phyloP scores from a whole-genome alignment of 345 rosid species.

The Hibiscus tridactylites region DNA sequence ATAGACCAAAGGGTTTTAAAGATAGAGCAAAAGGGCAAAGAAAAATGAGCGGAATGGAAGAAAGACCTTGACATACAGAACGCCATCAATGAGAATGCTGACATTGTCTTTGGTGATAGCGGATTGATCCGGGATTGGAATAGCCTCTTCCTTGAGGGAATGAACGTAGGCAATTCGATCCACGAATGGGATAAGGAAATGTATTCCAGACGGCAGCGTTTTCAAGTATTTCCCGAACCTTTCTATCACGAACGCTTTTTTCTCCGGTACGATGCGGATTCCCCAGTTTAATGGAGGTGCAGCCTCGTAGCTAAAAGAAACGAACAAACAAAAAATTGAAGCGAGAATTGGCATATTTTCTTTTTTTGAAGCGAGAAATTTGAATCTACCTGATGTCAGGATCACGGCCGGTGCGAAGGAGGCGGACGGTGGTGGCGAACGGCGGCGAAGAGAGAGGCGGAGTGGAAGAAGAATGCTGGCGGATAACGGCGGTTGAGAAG shows the following conservation, averaged over 20 bases:
- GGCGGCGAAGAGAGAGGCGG: slow-evolving; percentile 16
- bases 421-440: slow-evolving; percentile 31
- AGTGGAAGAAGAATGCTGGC: neutral
- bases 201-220: slow-evolving; percentile 76
- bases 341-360: neutral
- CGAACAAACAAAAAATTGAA: neutral
- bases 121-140: slow-evolving; percentile 80
- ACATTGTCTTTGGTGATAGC: slow-evolving; percentile 96
- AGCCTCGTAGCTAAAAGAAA: slow-evolving; percentile 46
- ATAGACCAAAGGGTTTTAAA: neutral
- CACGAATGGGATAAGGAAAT: slow-evolving; percentile 76
- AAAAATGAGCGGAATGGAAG: neutral
- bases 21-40: neutral
- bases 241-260: slow-evolving; percentile 79
- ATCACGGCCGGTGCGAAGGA: slow-evolving; percentile 38
- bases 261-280: slow-evolving; percentile 77
- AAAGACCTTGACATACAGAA: slow-evolving; percentile 76
- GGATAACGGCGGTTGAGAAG: slow-evolving; percentile 15
- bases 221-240: slow-evolving; percentile 76
- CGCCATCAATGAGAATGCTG: slow-evolving; percentile 87
- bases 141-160: slow-evolving; percentile 94
- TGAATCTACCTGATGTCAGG: slow-evolving; percentile 24
- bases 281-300: slow-evolving; percentile 89
- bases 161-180: slow-evolving; percentile 93
- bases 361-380: neutral